Percentiles rank a stretch among this genome's conserved stretches.
phyloP scores from a whole-genome alignment of 495 filamentous ascomycete species.

The Cercophora scortea region DNA sequence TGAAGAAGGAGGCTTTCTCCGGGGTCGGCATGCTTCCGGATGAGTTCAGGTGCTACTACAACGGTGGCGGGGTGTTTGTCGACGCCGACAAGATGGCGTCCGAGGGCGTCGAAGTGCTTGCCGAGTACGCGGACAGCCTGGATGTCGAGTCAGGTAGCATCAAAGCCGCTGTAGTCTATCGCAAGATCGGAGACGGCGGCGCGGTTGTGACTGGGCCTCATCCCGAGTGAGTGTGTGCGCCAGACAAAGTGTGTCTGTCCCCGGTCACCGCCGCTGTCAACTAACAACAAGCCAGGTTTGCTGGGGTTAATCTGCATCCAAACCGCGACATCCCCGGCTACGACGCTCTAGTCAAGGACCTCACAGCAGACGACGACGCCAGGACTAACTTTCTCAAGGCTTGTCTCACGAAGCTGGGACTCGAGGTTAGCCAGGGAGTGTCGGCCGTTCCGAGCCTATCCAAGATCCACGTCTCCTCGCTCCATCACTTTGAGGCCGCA shows the following conservation, averaged over 20 bases:
- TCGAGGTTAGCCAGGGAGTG: slow-evolving; percentile 63
- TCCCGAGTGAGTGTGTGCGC: slow-evolving; percentile 71
- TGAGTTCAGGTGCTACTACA: slow-evolving; percentile 75
- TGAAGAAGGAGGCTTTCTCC: slow-evolving; percentile 54
- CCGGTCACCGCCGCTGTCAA: background rate
- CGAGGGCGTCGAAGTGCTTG: slow-evolving; percentile 69
- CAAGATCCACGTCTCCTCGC: slow-evolving; percentile 72
- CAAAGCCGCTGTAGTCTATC: slow-evolving; percentile 75
- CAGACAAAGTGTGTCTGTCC: background rate
- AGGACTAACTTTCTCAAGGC: slow-evolving; percentile 74
- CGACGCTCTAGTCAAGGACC: slow-evolving; percentile 54
- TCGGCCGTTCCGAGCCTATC: slow-evolving; percentile 74
- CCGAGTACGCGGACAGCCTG: slow-evolving; percentile 69
- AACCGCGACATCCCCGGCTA: slow-evolving; percentile 57
- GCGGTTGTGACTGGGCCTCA: slow-evolving; percentile 83
- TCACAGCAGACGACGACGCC: slow-evolving; percentile 62
- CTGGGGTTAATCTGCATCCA: slow-evolving; percentile 64
- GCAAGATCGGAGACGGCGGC: slow-evolving; percentile 76
- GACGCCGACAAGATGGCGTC: slow-evolving; percentile 57
- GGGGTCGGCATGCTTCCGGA: slow-evolving; percentile 45
- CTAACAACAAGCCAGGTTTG: slow-evolving; percentile 53
- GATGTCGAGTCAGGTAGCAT: slow-evolving; percentile 67
- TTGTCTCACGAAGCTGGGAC: slow-evolving; percentile 72
- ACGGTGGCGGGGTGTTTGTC: slow-evolving; percentile 93
- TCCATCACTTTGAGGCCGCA: slow-evolving; percentile 53